Percentiles rank a stretch among this genome's conserved stretches.
Conservation (phyloP, 495 filamentous ascomycete species). For the Elaphomyces granulatus region DNA sequence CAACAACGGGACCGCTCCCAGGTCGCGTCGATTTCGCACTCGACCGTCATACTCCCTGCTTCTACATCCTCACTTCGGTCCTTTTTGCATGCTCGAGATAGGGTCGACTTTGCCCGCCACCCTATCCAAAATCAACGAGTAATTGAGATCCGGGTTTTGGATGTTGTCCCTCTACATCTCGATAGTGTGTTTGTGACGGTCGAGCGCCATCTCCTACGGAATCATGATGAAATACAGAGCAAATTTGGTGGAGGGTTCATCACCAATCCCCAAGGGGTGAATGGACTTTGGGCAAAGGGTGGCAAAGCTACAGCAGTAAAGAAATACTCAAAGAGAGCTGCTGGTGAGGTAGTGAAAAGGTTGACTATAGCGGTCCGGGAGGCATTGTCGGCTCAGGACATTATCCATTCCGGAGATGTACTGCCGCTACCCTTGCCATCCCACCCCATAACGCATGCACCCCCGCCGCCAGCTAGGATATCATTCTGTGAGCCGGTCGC, state of each 20-base stretch:
- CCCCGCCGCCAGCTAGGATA: constrained; percentile 56
- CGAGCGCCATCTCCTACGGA: constrained; percentile 56
- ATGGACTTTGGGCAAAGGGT: constrained; percentile 25
- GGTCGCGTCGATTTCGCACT: constrained; percentile 54
- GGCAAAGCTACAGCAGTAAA: constrained; percentile 26
- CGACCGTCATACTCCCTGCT: constrained; percentile 72
- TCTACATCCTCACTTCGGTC: constrained; percentile 63
- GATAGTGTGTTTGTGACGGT: constrained; percentile 76
- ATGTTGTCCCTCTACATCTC: constrained; percentile 63
- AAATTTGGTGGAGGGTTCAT: constrained; percentile 49
- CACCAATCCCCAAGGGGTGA: constrained; percentile 18
- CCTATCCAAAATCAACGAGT: constrained; percentile 38
- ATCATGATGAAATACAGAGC: constrained; percentile 45
- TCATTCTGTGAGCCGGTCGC: constrained; percentile 59
- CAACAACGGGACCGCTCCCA: constrained; percentile 63
- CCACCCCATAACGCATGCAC: constrained; percentile 81
- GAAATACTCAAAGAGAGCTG: constrained; percentile 22
- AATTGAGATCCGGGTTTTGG: constrained; percentile 72
- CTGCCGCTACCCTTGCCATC: constrained; percentile 68
- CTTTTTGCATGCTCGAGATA: constrained; percentile 51
- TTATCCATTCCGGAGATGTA: constrained; percentile 74
- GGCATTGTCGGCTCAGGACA: constrained; percentile 50
- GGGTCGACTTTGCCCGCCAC: constrained; percentile 38
- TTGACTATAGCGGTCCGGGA: constrained; percentile 66
- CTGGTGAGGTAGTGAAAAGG: constrained; percentile 41